phyloP scores from a whole-genome alignment of 116 monocot genomes.

The Dioscorea cayenensis region DNA sequence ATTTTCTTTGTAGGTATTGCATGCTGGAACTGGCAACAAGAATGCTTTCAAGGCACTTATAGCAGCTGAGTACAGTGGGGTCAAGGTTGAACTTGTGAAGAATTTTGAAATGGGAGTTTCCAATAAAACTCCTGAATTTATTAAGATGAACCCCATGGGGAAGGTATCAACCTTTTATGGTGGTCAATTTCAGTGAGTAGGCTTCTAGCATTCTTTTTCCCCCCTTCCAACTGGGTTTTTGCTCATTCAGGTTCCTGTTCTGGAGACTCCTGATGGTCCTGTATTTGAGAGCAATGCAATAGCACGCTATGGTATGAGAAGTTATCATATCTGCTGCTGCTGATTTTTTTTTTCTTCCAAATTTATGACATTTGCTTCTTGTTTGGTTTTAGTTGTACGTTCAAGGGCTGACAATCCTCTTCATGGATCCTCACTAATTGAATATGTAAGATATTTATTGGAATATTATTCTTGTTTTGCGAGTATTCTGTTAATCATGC shows the following conservation, averaged over 20 bases:
- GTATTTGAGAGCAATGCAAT: conserved; percentile 90
- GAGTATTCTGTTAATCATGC: not conserved
- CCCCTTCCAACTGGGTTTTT: not conserved
- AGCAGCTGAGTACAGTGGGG: conserved; percentile 74
- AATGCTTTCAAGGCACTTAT: conserved; percentile 82
- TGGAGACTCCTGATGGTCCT: conserved; percentile 82
- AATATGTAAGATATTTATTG: conserved; percentile 53
- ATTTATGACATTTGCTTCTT: not conserved
- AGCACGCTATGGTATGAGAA: conserved; percentile 62
- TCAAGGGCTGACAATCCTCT: conserved; percentile 70
- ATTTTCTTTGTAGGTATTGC: conserved; percentile 38
- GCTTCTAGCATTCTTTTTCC: not conserved
- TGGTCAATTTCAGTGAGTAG: not conserved
- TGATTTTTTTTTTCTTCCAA: not conserved
- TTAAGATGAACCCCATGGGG: conserved; percentile 85
- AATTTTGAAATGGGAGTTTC: conserved; percentile 80
- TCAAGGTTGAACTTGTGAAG: conserved; percentile 55
- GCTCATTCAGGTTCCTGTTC: conserved; percentile 54
- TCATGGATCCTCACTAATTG: conserved; percentile 71
- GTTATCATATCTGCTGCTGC: not conserved
- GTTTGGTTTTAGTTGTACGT: conserved; percentile 39
- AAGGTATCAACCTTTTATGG: conserved; percentile 36
- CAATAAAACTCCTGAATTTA: conserved; percentile 77
- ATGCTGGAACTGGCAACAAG: conserved; percentile 47
- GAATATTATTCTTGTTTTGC: not conserved